Evolutionary conservation across 1,139 yeast genomes (phyloP).

Genomic region (Groenewaldozyma sp.): DNA sequence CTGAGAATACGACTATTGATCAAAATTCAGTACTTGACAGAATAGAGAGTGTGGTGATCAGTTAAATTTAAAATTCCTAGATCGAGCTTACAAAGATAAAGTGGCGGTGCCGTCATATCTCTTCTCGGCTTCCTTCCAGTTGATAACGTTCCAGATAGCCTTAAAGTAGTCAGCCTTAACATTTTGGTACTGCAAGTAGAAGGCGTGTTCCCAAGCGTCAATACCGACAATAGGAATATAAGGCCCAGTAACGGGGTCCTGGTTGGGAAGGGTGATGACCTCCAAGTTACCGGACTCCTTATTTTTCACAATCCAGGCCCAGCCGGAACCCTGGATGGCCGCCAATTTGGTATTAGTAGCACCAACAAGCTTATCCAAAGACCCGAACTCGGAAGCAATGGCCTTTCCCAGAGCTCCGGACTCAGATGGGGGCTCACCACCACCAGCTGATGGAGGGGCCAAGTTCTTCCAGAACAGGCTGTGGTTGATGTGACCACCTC

Average conservation of each 20-base stretch:
- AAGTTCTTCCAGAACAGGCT: conserved; percentile 84
- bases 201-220: conserved; percentile 99
- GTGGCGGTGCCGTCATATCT: too few species aligned
- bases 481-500: conserved; percentile 91
- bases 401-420: conserved; percentile 53
- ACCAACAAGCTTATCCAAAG: conserved; percentile 60
- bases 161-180: conserved; percentile 92
- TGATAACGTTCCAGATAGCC: conserved; percentile 93
- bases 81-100: too few species aligned
- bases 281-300: conserved; percentile 73
- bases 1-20: too few species aligned
- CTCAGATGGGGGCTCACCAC: conserved; percentile 70
- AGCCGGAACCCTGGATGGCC: conserved; percentile 94
- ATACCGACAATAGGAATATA: conserved; percentile 80
- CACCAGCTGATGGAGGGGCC: conserved; percentile 74
- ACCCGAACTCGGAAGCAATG: conserved; percentile 61
- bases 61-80: too few species aligned
- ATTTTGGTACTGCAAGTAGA: conserved; percentile 91
- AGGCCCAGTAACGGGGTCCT: conserved; percentile 75
- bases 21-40: too few species aligned
- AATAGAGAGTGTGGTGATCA: too few species aligned
- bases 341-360: conserved; percentile 74
- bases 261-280: conserved; percentile 80
- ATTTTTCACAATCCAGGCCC: conserved; percentile 94
- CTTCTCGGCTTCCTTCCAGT: conserved; percentile 90